Evolutionary conservation across 192 early-diverging fungal species (phyloP), one percentile per base, ranked within the genome.

Genomic region (Coemansia umbellata): DNA sequence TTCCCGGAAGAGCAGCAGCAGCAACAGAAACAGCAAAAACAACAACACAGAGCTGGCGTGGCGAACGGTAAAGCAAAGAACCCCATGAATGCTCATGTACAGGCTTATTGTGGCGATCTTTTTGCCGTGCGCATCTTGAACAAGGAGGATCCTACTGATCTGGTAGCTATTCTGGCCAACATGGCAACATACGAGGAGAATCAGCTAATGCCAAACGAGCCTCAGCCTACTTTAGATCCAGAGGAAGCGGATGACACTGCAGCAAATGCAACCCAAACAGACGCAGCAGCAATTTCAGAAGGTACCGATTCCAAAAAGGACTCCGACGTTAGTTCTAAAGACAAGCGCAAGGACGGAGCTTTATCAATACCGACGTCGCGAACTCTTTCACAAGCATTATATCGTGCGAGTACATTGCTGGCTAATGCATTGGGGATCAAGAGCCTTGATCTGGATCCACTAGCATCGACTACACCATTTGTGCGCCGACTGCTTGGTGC

Each of bases 101-200:
- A 69, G 11, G 73, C 73, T 27, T 65, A 76, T 62, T 65, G 73
- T 37, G 73, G 73, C 43, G 73, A 76, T 36, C 50, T 76, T 22
- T 40, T 76, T 23, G 73, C 73, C 2, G 73, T 76, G 53, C 73
- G 73, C 19, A 55, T 76, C 9, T 62, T 76, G 9, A 76, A 76
- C 62, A 63, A 65, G 40, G 73, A 76, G 41, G 73, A 76, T 47
- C 53, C 73, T 14, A 76, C 73, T 5, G 73, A 76, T 35, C 50
- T 76, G 53, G 66, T 65, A 26, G 73, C 73, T 27, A 49, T 76
- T 18, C 53, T 76, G 49, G 73, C 73, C 10, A 76, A 76, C 45
- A 53, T 58, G 57, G 73, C 73, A 4, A 40, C 58, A 3, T 39
- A 49, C 27, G 73, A 76, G 27, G 73, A 76, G 44, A 76, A 60